Evolutionary conservation across 2,329 filamentous ascomycete genomes (phyloP), one percentile per base, ranked within the genome.

Genomic region (Chaetomium sp.): DNA sequence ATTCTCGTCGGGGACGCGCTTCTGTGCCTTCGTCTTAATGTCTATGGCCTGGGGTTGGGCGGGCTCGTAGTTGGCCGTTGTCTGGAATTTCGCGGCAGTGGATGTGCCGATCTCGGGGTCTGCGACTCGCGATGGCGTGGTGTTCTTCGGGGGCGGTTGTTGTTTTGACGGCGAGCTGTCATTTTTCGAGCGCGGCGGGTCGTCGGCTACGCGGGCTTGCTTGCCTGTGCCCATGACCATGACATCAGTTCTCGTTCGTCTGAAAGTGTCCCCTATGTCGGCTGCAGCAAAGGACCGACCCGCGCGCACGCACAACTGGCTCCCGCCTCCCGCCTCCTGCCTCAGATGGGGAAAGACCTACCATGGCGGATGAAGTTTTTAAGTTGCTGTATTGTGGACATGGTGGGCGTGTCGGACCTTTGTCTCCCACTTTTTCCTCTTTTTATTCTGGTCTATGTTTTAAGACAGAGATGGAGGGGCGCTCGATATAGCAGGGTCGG

Each of bases 341-440:
- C 4, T 31, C 29, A 8, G 23, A 35, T 13, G 23, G 45, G 21
- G 45, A 35, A 38, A 45, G 9, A 73, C 81, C 63, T 80, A 88
- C 86, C 94, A 83, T 97, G 94, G 71, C 94, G 91, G 80, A 98
- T 95, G 80, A 98, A 96, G 80, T 97, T 97, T 81, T 98, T 97
- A 73, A 97, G 87, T 76, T 95, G 95, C 82, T 97, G 94, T 81
- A 97, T 96, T 70, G 86, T 87, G 74, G 85, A 87, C 85, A 88
- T 87, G 51, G 71, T 76, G 70, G 57, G 63, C 38, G 65, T 31
- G 16, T 58, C 23, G 16, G 21, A n/a, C 45, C 51, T 54, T 42
- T 50, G 55, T 19, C 58, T 56, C 57, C 58, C 23, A 35, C 21
- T 49, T 49, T 13, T 49, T 53, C 9, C 49, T 54, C 51, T 29